Evolutionary conservation across 2,329 filamentous ascomycete species (phyloP).

Genomic region (Colletotrichum somersetense): DNA sequence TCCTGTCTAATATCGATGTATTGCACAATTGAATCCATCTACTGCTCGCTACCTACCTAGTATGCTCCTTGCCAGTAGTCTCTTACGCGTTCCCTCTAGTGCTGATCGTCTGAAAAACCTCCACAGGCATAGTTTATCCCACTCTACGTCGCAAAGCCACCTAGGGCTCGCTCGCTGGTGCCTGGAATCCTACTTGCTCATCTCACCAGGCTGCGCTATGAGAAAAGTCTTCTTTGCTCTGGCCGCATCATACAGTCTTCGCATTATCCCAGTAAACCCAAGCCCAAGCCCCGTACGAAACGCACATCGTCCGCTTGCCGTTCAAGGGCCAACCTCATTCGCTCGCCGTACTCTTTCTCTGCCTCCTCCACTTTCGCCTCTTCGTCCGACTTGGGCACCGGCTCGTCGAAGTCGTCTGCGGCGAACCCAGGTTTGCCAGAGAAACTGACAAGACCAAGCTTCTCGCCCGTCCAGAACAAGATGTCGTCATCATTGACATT

Average conservation of each 20-base stretch:
- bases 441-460: slow-evolving; percentile 79
- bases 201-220: neutral
- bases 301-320: slow-evolving; percentile 83
- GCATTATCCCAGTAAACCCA: slow-evolving; percentile 30
- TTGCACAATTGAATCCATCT: neutral
- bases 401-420: slow-evolving; percentile 64
- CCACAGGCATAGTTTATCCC: neutral
- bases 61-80: neutral
- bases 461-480: slow-evolving; percentile 89
- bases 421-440: slow-evolving; percentile 64
- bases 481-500: slow-evolving; percentile 73
- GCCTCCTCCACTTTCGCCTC: slow-evolving; percentile 65
- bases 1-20: neutral
- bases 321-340: slow-evolving; percentile 81
- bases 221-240: neutral
- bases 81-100: too few species aligned
- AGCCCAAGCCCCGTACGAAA: slow-evolving; percentile 76
- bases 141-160: neutral
- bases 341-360: slow-evolving; percentile 73
- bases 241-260: neutral
- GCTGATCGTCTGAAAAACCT: neutral
- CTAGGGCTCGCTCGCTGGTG: neutral
- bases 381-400: slow-evolving; percentile 57
- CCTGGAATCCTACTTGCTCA: neutral
- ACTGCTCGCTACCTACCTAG: neutral